Percentiles rank a stretch among this genome's conserved stretches.
These are phyloP conservation scores for Xylaria nigripes DNA, from an alignment of 495 filamentous ascomycete species.

Conservation along the genomic window DNA sequence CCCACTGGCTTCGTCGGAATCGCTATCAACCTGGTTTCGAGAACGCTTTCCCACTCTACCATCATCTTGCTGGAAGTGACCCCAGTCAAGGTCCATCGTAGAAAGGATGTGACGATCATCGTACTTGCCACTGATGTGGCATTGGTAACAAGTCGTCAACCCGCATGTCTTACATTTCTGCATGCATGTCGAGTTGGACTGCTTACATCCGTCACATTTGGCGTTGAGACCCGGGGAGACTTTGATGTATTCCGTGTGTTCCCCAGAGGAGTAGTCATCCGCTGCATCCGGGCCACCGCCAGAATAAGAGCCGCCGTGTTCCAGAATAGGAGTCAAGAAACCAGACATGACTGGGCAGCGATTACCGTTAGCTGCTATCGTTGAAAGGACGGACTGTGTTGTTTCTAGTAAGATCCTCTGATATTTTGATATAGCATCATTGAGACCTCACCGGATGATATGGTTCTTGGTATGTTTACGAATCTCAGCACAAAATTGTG, in stretches of 20 bases:
- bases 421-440: too few species aligned
- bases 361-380: too few species aligned
- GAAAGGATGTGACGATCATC: not conserved
- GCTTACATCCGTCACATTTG: not conserved
- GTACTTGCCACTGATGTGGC: not conserved
- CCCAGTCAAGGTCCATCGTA: not conserved
- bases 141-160: not conserved
- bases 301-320: too few species aligned
- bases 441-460: too few species aligned
- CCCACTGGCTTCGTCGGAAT: not conserved
- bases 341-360: too few species aligned
- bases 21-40: not conserved
- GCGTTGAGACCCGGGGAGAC: not conserved
- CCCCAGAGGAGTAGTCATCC: not conserved
- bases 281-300: too few species aligned
- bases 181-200: not conserved
- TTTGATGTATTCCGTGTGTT: not conserved
- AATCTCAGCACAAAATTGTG: too few species aligned
- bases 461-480: too few species aligned
- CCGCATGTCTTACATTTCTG: not conserved
- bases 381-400: too few species aligned
- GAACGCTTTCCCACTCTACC: not conserved
- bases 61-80: not conserved
- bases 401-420: too few species aligned
- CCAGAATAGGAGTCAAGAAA: too few species aligned